Evolutionary conservation across 2,329 filamentous ascomycete genomes (phyloP).

Genomic region (Fusarium musae): DNA sequence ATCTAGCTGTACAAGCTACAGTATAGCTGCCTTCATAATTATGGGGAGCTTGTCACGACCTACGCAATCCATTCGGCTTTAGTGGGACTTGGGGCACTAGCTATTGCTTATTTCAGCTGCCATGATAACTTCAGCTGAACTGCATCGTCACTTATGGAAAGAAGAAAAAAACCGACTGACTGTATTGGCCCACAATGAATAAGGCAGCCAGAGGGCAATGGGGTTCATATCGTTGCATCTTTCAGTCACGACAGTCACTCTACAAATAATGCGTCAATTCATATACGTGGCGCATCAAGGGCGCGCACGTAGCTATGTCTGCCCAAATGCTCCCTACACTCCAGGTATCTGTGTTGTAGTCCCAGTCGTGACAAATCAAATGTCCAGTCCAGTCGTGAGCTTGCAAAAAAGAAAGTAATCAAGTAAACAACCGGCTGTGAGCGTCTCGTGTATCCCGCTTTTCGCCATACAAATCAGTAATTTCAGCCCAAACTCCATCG

Average conservation of each 20-base stretch:
- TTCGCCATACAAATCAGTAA: conserved; percentile 35
- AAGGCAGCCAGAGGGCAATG: neutral
- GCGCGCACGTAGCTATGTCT: conserved; percentile 10
- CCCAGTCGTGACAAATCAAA: conserved; percentile 15
- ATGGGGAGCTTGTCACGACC: conserved; percentile 24
- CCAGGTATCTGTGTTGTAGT: conserved; percentile 40
- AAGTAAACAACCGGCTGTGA: conserved; percentile 25
- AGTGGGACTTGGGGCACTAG: conserved; percentile 8
- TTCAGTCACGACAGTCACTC: neutral
- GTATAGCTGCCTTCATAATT: neutral
- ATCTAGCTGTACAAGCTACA: conserved; percentile 1
- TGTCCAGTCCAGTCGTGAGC: conserved; percentile 11
- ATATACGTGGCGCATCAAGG: conserved; percentile 26
- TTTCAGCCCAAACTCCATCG: conserved; percentile 30
- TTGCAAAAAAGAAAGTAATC: conserved; percentile 1
- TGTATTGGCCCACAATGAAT: neutral
- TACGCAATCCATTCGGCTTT: conserved; percentile 3
- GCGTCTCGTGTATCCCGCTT: conserved; percentile 41
- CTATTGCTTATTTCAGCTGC: conserved; percentile 33
- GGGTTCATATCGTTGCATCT: neutral
- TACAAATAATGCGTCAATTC: conserved; percentile 30
- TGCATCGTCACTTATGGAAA: neutral
- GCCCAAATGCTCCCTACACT: conserved; percentile 30
- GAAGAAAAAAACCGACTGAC: neutral
- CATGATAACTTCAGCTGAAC: conserved; percentile 7